A percentile compares a stretch with the other conserved stretches of the same genome.
phyloP scores from a whole-genome alignment of 2,329 filamentous ascomycete genomes.

The Aspergillus sp. region DNA sequence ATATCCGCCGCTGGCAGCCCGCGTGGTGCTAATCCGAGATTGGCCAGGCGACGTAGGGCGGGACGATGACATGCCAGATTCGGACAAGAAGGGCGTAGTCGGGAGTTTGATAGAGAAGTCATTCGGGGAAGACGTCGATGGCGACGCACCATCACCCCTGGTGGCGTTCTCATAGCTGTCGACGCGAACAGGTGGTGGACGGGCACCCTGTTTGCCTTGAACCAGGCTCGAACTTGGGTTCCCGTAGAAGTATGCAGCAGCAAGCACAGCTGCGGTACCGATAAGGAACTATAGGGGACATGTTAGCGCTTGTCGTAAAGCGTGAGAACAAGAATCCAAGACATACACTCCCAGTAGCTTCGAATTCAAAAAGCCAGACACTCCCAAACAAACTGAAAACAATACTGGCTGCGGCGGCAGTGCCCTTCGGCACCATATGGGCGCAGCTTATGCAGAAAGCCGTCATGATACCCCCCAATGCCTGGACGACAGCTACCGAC shows the following conservation, averaged over 20 bases:
- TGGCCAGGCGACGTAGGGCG: slow-evolving; percentile 43
- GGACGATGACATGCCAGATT: slow-evolving; percentile 44
- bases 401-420: slow-evolving; percentile 87
- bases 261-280: slow-evolving; percentile 69
- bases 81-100: slow-evolving; percentile 38
- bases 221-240: slow-evolving; percentile 34
- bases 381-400: slow-evolving; percentile 78
- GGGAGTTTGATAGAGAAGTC: slow-evolving; percentile 40
- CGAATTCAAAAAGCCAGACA: slow-evolving; percentile 74
- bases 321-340: not conserved
- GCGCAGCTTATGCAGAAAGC: slow-evolving; percentile 73
- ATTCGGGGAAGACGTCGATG: slow-evolving; percentile 24
- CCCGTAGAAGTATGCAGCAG: slow-evolving; percentile 78
- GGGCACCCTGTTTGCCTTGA: slow-evolving; percentile 38
- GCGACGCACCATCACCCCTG: slow-evolving; percentile 37
- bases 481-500: slow-evolving; percentile 73
- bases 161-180: slow-evolving; percentile 68
- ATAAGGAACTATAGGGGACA: slow-evolving; percentile 65
- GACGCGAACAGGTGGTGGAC: slow-evolving; percentile 45
- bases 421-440: slow-evolving; percentile 88
- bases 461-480: slow-evolving; percentile 73
- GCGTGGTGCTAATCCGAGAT: slow-evolving; percentile 31
- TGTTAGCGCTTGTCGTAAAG: too few species aligned
- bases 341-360: slow-evolving; percentile 62
- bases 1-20: slow-evolving; percentile 27